Percentiles rank a stretch among this genome's conserved stretches.
Conservation (phyloP, 176 grass and related monocot species). For the Tillandsia fasciculata region DNA sequence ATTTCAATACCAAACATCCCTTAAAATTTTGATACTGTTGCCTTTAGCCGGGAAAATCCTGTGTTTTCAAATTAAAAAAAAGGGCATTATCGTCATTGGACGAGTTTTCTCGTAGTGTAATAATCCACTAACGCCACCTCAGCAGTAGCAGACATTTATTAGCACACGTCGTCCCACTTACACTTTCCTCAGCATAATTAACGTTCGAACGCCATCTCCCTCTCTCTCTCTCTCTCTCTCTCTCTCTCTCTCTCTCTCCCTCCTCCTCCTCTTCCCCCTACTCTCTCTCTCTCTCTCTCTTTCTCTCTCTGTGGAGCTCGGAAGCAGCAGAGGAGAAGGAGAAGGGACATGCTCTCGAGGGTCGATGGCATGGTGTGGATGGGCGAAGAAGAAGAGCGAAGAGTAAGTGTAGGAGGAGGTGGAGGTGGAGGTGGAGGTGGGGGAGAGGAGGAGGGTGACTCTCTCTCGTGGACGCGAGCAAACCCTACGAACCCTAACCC, state of each 20-base stretch:
- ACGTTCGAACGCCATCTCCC: constrained; percentile 19
- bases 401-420: constrained; percentile 7
- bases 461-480: constrained; percentile 17
- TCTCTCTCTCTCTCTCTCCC: constrained; percentile 14
- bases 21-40: too few species aligned
- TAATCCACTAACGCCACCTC: constrained; percentile 9
- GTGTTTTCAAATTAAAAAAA: neutral
- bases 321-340: neutral
- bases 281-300: constrained; percentile 3
- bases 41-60: too few species aligned
- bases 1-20: too few species aligned
- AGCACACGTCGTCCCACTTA: constrained; percentile 23
- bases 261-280: constrained; percentile 3
- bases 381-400: constrained; percentile 29
- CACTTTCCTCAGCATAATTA: neutral
- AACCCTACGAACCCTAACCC: neutral
- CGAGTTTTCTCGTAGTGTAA: constrained; percentile 6
- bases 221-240: constrained; percentile 2
- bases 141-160: constrained; percentile 14
- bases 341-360: constrained; percentile 49
- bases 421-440: neutral
- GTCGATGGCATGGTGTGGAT: constrained; percentile 51
- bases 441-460: neutral
- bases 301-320: constrained; percentile 1
- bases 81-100: constrained; percentile 21